Evolutionary conservation across 148 eudicot genomes (phyloP).

Genomic region (Fagopyrum esculentum): DNA sequence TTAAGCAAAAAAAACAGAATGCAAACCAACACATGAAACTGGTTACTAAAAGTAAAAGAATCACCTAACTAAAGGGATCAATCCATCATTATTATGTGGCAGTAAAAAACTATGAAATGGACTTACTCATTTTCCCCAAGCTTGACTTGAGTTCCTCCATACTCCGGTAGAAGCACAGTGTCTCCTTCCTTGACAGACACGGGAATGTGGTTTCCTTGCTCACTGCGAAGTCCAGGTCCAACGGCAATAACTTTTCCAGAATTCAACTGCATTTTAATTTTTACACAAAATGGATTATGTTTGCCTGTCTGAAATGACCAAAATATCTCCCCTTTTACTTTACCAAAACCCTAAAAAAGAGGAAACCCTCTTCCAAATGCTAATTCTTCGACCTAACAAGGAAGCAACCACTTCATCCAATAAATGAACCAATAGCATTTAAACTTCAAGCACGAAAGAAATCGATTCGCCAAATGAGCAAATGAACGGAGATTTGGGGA

Average conservation of each 20-base stretch:
- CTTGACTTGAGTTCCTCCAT: conserved; percentile 76
- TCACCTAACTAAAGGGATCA: not conserved
- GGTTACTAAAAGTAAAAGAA: not conserved
- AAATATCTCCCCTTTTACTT: not conserved
- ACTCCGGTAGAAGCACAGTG: conserved; percentile 76
- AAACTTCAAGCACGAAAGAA: not conserved
- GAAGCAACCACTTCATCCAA: not conserved
- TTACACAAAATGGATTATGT: not conserved
- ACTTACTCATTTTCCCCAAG: conserved; percentile 78
- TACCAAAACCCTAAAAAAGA: not conserved
- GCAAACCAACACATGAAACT: not conserved
- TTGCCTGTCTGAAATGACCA: not conserved
- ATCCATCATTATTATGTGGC: not conserved
- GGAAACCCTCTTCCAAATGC: not conserved
- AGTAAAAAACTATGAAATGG: not conserved
- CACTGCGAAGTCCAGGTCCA: conserved; percentile 62
- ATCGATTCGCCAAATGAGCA: not conserved
- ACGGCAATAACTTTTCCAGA: conserved; percentile 78
- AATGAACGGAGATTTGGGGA: not conserved
- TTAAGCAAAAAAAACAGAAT: not conserved
- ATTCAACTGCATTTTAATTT: conserved; percentile 40
- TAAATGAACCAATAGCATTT: not conserved
- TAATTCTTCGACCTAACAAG: not conserved
- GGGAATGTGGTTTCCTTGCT: conserved; percentile 48
- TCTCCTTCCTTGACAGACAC: conserved; percentile 79